Conservation (phyloP, 129 eudicot genomes). For the Escallonia herrerae region DNA sequence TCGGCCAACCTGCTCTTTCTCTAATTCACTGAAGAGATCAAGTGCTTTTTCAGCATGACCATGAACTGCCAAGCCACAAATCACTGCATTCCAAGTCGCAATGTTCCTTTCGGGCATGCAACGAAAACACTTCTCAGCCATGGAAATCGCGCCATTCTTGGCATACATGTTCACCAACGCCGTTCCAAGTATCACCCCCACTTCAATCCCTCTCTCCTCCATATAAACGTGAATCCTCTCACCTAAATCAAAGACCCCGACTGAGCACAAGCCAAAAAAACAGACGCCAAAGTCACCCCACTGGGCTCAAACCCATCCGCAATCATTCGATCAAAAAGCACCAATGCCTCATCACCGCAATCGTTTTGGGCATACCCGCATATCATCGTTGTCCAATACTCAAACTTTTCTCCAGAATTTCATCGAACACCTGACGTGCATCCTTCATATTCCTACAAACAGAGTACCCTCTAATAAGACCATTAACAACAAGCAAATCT, state of each 20-base stretch:
- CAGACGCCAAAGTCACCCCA: slow-evolving; percentile 64
- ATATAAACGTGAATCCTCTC: slow-evolving; percentile 54
- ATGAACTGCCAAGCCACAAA: slow-evolving; percentile 67
- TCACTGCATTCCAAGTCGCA: slow-evolving; percentile 73
- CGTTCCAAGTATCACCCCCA: slow-evolving; percentile 63
- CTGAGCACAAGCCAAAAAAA: slow-evolving; percentile 72
- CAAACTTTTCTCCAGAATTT: slow-evolving; percentile 40
- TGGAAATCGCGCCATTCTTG: slow-evolving; percentile 47
- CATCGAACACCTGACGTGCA: slow-evolving; percentile 73
- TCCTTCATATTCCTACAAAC: slow-evolving; percentile 24
- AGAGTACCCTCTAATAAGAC: slow-evolving; percentile 41
- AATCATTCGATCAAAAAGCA: slow-evolving; percentile 45
- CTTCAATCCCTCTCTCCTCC: slow-evolving; percentile 34
- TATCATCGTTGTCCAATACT: slow-evolving; percentile 74
- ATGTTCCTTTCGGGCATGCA: slow-evolving; percentile 43
- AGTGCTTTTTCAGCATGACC: slow-evolving; percentile 68
- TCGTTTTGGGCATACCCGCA: slow-evolving; percentile 68
- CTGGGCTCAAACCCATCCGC: slow-evolving; percentile 46
- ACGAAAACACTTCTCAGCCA: slow-evolving; percentile 45
- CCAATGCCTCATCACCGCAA: slow-evolving; percentile 36
- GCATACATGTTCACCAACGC: slow-evolving; percentile 85
- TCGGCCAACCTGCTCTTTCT: slow-evolving; percentile 35
- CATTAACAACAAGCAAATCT: slow-evolving; percentile 65
- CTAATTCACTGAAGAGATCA: slow-evolving; percentile 24
- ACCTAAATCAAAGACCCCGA: slow-evolving; percentile 64